These are phyloP conservation scores for Parachlorella kessleri DNA, from an alignment of 139 green algal genomes.

Conservation along the genomic window DNA sequence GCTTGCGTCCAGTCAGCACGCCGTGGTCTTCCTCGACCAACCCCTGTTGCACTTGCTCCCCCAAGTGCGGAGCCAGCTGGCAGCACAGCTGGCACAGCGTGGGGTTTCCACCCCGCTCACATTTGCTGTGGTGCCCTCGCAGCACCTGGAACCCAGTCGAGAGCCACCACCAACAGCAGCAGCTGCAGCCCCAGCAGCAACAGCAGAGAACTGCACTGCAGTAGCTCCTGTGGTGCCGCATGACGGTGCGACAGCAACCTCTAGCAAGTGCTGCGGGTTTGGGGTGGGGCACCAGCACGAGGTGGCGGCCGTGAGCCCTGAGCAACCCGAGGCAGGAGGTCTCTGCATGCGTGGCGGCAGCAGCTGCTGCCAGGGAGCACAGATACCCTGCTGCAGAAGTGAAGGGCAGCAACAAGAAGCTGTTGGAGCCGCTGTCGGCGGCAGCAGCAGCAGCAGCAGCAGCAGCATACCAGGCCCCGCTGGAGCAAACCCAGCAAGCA, in stretches of 20 bases:
- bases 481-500: neutral
- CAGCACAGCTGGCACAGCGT: neutral
- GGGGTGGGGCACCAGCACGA: too few relatives aligned
- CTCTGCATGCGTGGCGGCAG: too few relatives aligned
- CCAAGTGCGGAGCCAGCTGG: constrained; percentile 23
- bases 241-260: too few relatives aligned
- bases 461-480: neutral
- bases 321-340: too few relatives aligned
- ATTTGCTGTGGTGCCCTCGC: constrained; percentile 10
- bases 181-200: constrained; percentile 4
- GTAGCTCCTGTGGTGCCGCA: neutral
- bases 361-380: neutral
- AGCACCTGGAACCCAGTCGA: constrained; percentile 19
- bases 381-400: neutral
- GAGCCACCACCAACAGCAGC: constrained; percentile 9
- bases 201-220: neutral
- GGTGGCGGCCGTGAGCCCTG: too few relatives aligned
- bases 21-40: constrained; percentile 66
- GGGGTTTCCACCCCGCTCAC: too few relatives aligned
- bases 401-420: neutral
- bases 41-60: constrained; percentile 37
- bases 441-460: constrained; percentile 5
- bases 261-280: too few relatives aligned
- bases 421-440: constrained; percentile 11
- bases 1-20: neutral